Percentiles rank a stretch among this genome's conserved stretches.
phyloP scores from a whole-genome alignment of 2,329 filamentous ascomycete species.

The Paraphaeosphaeria sporulosa region DNA sequence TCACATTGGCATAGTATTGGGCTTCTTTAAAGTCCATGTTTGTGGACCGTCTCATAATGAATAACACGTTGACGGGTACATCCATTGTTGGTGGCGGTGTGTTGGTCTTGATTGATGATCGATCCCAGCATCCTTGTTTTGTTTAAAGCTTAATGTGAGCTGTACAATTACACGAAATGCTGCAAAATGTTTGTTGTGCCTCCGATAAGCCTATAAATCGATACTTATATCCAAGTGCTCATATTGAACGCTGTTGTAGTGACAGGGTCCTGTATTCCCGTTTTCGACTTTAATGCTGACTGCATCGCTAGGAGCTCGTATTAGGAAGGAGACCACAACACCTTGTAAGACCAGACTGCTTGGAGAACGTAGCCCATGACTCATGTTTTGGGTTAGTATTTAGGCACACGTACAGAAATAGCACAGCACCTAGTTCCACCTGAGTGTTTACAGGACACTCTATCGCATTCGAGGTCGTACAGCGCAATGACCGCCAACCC shows the following conservation, averaged over 20 bases:
- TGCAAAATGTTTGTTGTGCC: background rate
- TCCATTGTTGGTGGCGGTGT: constrained; percentile 6
- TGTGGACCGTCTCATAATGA: constrained; percentile 1
- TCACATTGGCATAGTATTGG: background rate
- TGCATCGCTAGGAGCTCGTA: constrained; percentile 1
- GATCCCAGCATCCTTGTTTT: background rate
- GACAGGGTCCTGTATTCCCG: background rate
- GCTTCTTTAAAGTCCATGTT: background rate
- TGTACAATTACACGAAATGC: background rate
- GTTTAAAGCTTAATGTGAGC: background rate
- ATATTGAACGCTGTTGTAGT: background rate
- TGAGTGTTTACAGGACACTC: too few species aligned
- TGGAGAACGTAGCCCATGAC: background rate
- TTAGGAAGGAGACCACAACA: background rate
- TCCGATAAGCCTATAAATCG: background rate
- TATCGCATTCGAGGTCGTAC: background rate
- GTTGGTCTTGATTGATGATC: constrained; percentile 8
- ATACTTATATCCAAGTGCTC: background rate
- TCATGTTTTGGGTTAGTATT: background rate
- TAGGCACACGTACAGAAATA: background rate
- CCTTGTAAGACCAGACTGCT: background rate
- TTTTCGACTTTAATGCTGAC: constrained; percentile 4
- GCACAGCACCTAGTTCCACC: background rate
- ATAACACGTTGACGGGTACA: background rate
- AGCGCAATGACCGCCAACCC: background rate